Evolutionary conservation across 75 land plant genomes (phyloP).

Genomic region (Pinus tabuliformis): DNA sequence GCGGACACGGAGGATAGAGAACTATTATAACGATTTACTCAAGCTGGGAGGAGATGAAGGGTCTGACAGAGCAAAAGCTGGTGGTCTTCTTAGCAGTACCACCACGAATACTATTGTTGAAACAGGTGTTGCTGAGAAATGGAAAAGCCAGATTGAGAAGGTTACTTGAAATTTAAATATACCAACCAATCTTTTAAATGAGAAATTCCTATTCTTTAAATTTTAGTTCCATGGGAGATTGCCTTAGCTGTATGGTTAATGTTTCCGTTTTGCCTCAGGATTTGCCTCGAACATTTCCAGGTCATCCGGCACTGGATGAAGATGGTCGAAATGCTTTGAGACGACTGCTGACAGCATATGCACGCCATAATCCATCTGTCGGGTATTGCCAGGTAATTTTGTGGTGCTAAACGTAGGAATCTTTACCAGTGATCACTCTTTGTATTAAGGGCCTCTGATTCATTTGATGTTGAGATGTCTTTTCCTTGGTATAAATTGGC

Average conservation of each 20-base stretch:
- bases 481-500: neutral
- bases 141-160: slow-evolving; percentile 99
- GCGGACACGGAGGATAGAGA: slow-evolving; percentile 61
- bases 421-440: neutral
- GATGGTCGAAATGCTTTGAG: slow-evolving; percentile 97
- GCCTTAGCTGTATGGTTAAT: neutral
- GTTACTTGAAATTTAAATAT: slow-evolving; percentile 24
- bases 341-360: slow-evolving; percentile 96
- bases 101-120: slow-evolving; percentile 4
- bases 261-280: slow-evolving; percentile 49
- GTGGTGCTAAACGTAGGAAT: neutral
- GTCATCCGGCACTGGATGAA: slow-evolving; percentile 96
- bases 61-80: slow-evolving; percentile 23
- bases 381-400: slow-evolving; percentile 95
- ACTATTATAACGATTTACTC: slow-evolving; percentile 73
- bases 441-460: neutral
- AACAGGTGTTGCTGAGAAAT: slow-evolving; percentile 61
- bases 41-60: slow-evolving; percentile 26
- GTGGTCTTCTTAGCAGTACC: slow-evolving; percentile 4
- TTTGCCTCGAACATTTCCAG: slow-evolving; percentile 97
- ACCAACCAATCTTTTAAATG: neutral
- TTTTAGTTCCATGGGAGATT: neutral
- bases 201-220: neutral
- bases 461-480: neutral
- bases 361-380: slow-evolving; percentile 96